Base-by-base conservation (phyloP, 208 protist genomes). In the Crithidia mellificae region DNA sequence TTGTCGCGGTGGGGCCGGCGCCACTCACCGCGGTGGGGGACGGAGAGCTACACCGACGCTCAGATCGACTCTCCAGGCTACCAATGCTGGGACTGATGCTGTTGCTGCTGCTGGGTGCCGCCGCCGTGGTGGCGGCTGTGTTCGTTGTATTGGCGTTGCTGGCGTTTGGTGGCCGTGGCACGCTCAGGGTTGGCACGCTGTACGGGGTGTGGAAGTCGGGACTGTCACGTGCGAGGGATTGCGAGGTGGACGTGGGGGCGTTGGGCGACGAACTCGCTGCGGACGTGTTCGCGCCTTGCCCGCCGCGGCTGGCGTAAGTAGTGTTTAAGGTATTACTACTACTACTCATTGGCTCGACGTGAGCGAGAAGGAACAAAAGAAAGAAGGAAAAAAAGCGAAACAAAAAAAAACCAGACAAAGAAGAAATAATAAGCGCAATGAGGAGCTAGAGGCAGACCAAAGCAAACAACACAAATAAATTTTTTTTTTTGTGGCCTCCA, bases 31-130 rank as follows among this genome's bases (percentile, higher is more conserved):
- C 62, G n/a, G 52, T 59, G 11, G 63, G 63, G 20, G 51, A 68
- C 1, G 63, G 63, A 1, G 63, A 61, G 38, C 63, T 41, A 14
- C 39, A 51, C 20, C 63, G 63, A 9, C 52, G 39, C 50, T 68
- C 29, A 25, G 25, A 11, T 3, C 27, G 41, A 29, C 57, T 63
- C 9, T 63, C 59, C 9, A 43, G n/a, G 12, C 29, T 52, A 29
- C 51, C n/a, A n/a, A n/a, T n/a, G n/a, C n/a, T n/a, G n/a, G n/a
- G 5, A 24, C 32, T 44, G 54, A 19, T 53, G 52, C 32, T 47
- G 24, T 6, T 44, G 36, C 4, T 59, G 29, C n/a, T 32, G 54
- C 1, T 22, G 22, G 27, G 24, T 14, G 58, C 49, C 15, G 27
- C 46, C n/a, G n/a, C n/a, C n/a, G n/a, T n/a, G n/a, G n/a, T n/a